Evolutionary conservation across 2,329 filamentous ascomycete species (phyloP).

Genomic region (Diaporthe ilicicola): DNA sequence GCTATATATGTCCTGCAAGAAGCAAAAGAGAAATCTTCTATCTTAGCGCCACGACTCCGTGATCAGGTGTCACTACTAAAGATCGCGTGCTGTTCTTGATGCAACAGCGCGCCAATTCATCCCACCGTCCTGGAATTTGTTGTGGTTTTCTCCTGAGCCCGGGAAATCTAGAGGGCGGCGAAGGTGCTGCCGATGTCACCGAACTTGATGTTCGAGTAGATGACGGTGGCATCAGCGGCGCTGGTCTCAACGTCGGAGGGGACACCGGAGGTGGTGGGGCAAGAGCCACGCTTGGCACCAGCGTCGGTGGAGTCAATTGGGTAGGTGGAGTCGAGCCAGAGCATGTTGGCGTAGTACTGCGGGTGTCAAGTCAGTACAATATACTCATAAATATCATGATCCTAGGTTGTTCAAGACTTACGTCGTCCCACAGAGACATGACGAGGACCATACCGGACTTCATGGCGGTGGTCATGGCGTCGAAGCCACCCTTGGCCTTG

Average conservation of each 20-base stretch:
- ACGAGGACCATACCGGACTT: conserved; percentile 56
- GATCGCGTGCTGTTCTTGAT: background rate
- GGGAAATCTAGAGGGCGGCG: conserved; percentile 16
- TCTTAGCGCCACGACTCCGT: background rate
- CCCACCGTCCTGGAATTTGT: background rate
- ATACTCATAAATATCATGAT: background rate
- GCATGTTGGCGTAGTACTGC: conserved; percentile 64
- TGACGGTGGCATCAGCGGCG: conserved; percentile 57
- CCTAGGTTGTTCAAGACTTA: background rate
- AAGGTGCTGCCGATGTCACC: conserved; percentile 65
- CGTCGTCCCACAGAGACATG: conserved; percentile 68
- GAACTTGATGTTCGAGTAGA: conserved; percentile 68
- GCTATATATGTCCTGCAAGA: conserved; percentile 23
- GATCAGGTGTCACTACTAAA: background rate
- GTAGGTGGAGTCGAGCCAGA: conserved; percentile 69
- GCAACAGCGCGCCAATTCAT: background rate
- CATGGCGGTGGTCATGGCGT: conserved; percentile 60
- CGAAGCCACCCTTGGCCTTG: conserved; percentile 63
- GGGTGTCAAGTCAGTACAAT: background rate
- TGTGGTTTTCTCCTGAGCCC: background rate
- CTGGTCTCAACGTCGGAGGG: conserved; percentile 58
- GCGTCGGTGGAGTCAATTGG: conserved; percentile 52
- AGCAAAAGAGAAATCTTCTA: conserved; percentile 7
- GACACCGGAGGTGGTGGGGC: conserved; percentile 59
- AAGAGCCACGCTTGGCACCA: conserved; percentile 64